Evolutionary conservation across 371 early-diverging fungal species (phyloP), one percentile per base, ranked within the genome.

Genomic region (Blastocladiella emersonii): DNA sequence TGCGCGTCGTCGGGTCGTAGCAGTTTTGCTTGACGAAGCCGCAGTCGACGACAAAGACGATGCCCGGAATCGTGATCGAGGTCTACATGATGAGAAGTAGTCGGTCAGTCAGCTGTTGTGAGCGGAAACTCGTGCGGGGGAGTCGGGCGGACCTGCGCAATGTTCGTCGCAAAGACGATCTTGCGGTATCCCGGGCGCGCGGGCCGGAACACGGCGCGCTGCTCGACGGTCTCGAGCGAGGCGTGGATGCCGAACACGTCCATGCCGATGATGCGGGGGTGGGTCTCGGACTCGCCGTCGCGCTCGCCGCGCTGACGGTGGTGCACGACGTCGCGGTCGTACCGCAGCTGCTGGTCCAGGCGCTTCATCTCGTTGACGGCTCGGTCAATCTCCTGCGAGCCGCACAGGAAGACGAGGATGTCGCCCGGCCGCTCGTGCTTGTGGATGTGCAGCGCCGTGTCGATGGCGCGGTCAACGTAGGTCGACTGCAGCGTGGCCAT

Each of bases 1-100:
- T 87, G 15, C 85, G 84, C 5, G 88, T 85, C 41, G 72, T 71
- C 13, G 90, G 79, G 68, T 89, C 87, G 70, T 81, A 89, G 57
- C 83, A 82, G 64, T 92, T 93, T 62, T 87, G 87, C 66, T 95
- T 95, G 43, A 89, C 89, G 72, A 94, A 89, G 6, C 96, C 98
- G 57, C 81, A 81, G 70, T 98, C 98, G 8, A 98, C 85, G 1
- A 98, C 95, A 74, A 91, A 90, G 13, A 86, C 80, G 64, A 95
- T 87, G 51, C 87, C 88, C 51, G 92, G 92, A 39, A 95, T 90
- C 1, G 93, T 96, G 39, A 96, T 69, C 17, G 83, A 82, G 10
- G 83, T 83, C 74, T n/a, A n/a, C n/a, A n/a, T n/a, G n/a, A n/a
- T n/a, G n/a, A n/a, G n/a, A n/a, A n/a, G n/a, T n/a, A n/a, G n/a